Evolutionary conservation across 2,329 filamentous ascomycete species (phyloP).

Genomic region (Magnaporthiopsis rhizophila): DNA sequence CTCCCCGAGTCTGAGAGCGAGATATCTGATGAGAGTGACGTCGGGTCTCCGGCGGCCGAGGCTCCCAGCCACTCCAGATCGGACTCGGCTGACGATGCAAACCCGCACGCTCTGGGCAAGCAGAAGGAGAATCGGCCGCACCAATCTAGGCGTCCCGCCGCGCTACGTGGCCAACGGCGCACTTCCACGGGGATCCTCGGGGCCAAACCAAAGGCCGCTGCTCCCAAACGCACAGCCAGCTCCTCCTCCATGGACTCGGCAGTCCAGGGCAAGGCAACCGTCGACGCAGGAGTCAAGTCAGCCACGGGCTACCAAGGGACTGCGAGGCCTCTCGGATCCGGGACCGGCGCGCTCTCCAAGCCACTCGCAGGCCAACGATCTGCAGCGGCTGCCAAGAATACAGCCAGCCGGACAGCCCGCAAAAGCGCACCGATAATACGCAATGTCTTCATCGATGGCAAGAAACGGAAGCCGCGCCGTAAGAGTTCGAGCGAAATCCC

Average conservation of each 20-base stretch:
- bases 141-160: background rate
- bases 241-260: background rate
- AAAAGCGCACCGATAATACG: conserved; percentile 18
- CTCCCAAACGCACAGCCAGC: background rate
- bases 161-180: conserved; percentile 8
- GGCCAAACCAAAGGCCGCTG: background rate
- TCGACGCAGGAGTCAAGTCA: background rate
- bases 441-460: conserved; percentile 41
- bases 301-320: conserved; percentile 27
- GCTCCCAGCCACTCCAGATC: background rate
- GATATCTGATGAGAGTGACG: background rate
- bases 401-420: conserved; percentile 10
- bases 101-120: background rate
- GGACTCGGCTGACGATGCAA: background rate
- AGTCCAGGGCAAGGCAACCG: background rate
- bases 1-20: background rate
- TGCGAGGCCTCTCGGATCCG: conserved; percentile 12
- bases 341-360: background rate
- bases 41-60: too few species aligned
- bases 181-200: conserved; percentile 11
- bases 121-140: background rate
- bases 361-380: background rate
- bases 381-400: background rate
- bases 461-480: conserved; percentile 21
- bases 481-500: background rate